Conservation (phyloP, 305 asterid genomes). For the Solanum hybrid region DNA sequence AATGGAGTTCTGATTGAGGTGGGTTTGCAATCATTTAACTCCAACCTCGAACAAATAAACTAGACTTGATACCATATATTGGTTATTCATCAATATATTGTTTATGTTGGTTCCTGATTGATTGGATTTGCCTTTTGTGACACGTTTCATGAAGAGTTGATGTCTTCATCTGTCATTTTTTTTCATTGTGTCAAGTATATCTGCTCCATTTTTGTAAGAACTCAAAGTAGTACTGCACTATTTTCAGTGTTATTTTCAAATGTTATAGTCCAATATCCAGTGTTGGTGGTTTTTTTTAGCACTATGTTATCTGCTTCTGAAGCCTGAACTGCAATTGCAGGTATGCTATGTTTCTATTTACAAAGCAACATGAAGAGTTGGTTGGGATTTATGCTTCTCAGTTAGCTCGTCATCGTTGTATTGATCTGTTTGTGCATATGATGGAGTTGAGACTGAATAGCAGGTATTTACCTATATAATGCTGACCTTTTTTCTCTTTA, state of each 20-base stretch:
- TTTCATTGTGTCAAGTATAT: not conserved
- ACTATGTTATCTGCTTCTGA: not conserved
- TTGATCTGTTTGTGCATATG: conserved; percentile 96
- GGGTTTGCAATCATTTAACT: not conserved
- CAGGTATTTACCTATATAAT: conserved; percentile 44
- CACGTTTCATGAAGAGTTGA: not conserved
- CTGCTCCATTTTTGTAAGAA: not conserved
- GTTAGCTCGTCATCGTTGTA: conserved; percentile 89
- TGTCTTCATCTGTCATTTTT: not conserved
- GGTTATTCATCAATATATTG: not conserved
- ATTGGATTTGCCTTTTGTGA: not conserved
- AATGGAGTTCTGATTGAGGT: not conserved
- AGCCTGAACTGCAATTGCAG: conserved; percentile 35
- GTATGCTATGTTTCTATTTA: conserved; percentile 86
- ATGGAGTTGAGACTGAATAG: conserved; percentile 95
- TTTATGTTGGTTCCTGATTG: not conserved
- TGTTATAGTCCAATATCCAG: not conserved
- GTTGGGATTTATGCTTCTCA: conserved; percentile 96
- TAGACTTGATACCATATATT: not conserved
- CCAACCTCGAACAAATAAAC: not conserved
- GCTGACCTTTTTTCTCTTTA: not conserved
- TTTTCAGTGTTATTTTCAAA: not conserved
- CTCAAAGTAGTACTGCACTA: not conserved
- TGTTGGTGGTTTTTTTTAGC: not conserved
- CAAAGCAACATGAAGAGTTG: conserved; percentile 88